Evolutionary conservation across 1,139 yeast species (phyloP).

Genomic region (Yarrowia galli): DNA sequence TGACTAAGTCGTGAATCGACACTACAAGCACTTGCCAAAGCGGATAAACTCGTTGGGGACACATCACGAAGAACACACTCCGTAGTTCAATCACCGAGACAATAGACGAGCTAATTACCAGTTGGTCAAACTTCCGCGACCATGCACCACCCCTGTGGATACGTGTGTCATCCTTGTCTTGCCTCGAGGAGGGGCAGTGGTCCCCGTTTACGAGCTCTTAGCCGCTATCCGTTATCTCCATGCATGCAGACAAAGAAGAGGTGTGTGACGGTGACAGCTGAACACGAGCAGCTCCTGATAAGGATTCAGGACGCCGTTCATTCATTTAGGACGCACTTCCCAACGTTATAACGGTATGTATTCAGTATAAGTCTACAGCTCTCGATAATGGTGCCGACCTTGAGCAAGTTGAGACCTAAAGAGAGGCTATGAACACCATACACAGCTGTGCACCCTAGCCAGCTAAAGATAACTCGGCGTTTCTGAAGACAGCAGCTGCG

Average conservation of each 20-base stretch:
- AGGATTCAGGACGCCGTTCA: neutral
- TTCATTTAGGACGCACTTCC: neutral
- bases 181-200: neutral
- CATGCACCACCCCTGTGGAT: constrained; percentile 3
- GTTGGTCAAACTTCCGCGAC: neutral
- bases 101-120: neutral
- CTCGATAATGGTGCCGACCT: too few species aligned
- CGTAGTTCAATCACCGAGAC: neutral
- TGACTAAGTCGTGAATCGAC: too few species aligned
- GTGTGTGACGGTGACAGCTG: too few species aligned
- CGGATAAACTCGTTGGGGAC: constrained; percentile 18
- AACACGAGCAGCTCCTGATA: neutral
- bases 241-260: neutral
- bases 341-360: neutral
- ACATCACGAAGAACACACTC: neutral
- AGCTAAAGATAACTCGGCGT: too few species aligned
- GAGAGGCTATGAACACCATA: too few species aligned
- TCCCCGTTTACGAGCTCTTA: neutral
- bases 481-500: too few species aligned
- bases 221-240: constrained; percentile 3
- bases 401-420: too few species aligned
- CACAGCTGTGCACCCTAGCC: too few species aligned
- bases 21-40: neutral
- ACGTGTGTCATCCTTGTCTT: neutral
- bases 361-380: too few species aligned